These are phyloP conservation scores for Talaromyces verruculosus DNA, from an alignment of 2,329 filamentous ascomycete genomes.

Conservation along the genomic window DNA sequence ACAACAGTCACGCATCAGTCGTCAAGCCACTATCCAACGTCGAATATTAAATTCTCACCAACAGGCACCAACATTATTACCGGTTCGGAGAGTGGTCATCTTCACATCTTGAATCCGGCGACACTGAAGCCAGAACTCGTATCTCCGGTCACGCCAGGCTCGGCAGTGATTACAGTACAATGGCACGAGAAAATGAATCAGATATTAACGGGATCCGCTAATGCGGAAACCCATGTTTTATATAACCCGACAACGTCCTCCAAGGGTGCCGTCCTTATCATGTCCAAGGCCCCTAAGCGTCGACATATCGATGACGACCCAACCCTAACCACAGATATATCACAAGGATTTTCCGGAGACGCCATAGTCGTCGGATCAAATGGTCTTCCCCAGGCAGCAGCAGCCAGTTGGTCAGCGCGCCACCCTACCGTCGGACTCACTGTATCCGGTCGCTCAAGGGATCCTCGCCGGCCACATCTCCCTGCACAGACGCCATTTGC, in stretches of 20 bases:
- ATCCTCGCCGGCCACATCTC: constrained; percentile 81
- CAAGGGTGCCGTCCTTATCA: constrained; percentile 80
- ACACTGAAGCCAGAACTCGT: constrained; percentile 82
- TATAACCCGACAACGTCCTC: constrained; percentile 83
- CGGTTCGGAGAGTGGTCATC: constrained; percentile 78
- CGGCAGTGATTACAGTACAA: constrained; percentile 75
- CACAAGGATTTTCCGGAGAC: constrained; percentile 78
- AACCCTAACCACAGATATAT: constrained; percentile 78
- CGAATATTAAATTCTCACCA: constrained; percentile 86
- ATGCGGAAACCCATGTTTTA: constrained; percentile 83
- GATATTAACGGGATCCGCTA: constrained; percentile 89
- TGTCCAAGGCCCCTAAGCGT: constrained; percentile 91
- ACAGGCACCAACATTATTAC: constrained; percentile 82
- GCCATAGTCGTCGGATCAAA: constrained; percentile 69
- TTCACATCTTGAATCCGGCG: constrained; percentile 91
- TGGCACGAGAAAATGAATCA: constrained; percentile 98
- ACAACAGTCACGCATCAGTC: constrained; percentile 76
- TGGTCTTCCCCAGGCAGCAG: constrained; percentile 73
- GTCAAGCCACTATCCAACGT: constrained; percentile 77
- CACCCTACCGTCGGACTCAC: constrained; percentile 73
- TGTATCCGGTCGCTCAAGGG: constrained; percentile 71
- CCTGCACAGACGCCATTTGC: constrained; percentile 85
- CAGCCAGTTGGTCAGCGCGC: constrained; percentile 60
- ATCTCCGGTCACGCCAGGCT: constrained; percentile 83
- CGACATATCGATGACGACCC: constrained; percentile 94